Percentiles rank a stretch among this genome's conserved stretches.
phyloP scores from a whole-genome alignment of 495 filamentous ascomycete species.

The Penicillium crystallinum region DNA sequence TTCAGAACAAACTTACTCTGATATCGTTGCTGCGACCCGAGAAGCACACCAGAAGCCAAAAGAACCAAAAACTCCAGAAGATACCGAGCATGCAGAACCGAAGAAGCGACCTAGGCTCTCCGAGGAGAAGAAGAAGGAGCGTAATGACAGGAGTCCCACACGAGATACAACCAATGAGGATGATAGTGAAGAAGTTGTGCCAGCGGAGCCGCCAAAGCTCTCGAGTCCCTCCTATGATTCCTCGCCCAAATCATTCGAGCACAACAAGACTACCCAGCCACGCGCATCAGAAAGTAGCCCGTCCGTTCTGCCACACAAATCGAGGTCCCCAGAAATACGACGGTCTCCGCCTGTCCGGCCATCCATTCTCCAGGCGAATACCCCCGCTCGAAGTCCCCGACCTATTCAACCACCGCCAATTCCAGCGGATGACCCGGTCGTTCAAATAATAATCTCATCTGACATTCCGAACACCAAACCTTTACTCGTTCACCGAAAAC shows the following conservation, averaged over 20 bases:
- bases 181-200: background rate
- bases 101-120: constrained; percentile 12
- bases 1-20: constrained; percentile 56
- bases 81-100: background rate
- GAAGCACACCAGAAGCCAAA: constrained; percentile 25
- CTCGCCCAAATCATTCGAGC: background rate
- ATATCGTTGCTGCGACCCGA: constrained; percentile 52
- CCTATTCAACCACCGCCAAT: background rate
- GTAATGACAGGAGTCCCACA: no score
- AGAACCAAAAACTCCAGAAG: constrained; percentile 1
- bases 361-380: background rate
- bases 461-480: constrained; percentile 55
- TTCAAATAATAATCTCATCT: constrained; percentile 69
- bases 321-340: background rate
- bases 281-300: background rate
- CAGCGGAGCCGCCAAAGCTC: background rate
- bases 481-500: constrained; percentile 61
- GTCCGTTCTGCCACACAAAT: background rate
- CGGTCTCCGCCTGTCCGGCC: background rate
- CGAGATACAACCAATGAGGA: background rate
- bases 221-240: background rate
- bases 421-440: constrained; percentile 35
- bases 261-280: background rate
- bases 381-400: background rate
- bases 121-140: background rate